These are phyloP conservation scores for Emergomyces africanus DNA, from an alignment of 2,329 filamentous ascomycete genomes.

Conservation along the genomic window DNA sequence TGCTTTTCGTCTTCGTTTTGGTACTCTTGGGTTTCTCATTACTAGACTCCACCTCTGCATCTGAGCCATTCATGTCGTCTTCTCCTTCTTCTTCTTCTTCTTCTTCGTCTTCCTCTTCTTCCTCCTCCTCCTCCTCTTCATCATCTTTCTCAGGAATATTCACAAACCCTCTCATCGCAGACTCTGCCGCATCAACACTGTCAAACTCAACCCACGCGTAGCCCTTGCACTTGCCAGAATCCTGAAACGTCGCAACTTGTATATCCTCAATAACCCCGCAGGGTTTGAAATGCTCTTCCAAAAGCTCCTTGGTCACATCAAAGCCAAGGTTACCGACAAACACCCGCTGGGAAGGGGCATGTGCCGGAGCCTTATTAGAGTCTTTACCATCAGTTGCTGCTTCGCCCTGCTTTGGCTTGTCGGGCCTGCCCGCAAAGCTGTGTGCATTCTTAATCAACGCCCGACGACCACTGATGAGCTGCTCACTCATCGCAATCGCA, in stretches of 20 bases:
- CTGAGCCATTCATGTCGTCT: conserved; percentile 17
- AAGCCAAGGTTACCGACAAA: conserved; percentile 89
- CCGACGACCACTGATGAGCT: conserved; percentile 59
- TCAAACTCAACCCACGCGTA: conserved; percentile 92
- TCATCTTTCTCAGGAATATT: conserved; percentile 51
- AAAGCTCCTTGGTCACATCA: conserved; percentile 64
- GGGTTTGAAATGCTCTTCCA: conserved; percentile 68
- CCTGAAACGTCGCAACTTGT: conserved; percentile 90
- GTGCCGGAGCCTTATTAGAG: conserved; percentile 20
- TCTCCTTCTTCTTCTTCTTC: conserved; percentile 16
- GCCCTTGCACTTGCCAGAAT: conserved; percentile 94
- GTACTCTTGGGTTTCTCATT: conserved; percentile 19
- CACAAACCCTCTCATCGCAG: conserved; percentile 70
- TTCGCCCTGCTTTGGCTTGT: conserved; percentile 41
- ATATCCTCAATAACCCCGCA: conserved; percentile 74
- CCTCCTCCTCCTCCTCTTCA: conserved; percentile 21
- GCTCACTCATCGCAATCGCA: conserved; percentile 81
- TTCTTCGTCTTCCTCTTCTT: conserved; percentile 43
- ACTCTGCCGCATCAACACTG: conserved; percentile 59
- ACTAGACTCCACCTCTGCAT: conserved; percentile 15
- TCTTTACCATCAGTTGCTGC: conserved; percentile 11
- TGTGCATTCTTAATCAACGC: conserved; percentile 89
- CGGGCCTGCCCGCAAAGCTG: conserved; percentile 79
- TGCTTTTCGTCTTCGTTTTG: conserved; percentile 31
- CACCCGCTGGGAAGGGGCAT: conserved; percentile 59